Percentiles rank a stretch among this genome's conserved stretches.
Evolutionary conservation across 345 rosid species (phyloP).

Genomic region (Nasturtium officinale): DNA sequence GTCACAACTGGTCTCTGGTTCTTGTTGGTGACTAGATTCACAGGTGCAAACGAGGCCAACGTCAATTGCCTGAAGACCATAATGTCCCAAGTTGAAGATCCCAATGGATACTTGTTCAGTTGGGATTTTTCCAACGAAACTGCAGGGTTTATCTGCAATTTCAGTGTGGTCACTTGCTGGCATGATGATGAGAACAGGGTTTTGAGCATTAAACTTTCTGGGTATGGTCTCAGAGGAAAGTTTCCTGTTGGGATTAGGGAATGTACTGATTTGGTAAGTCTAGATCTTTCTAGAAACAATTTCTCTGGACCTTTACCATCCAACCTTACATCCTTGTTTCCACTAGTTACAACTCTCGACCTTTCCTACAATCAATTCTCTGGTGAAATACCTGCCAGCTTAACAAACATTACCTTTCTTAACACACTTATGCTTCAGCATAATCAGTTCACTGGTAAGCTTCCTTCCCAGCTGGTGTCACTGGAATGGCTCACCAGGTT

Average conservation of each 20-base stretch:
- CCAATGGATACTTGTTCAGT: conserved; percentile 44
- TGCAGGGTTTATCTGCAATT: conserved; percentile 64
- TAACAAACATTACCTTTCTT: conserved; percentile 53
- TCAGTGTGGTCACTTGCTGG: conserved; percentile 81
- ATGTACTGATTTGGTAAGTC: conserved; percentile 53
- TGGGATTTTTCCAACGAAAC: conserved; percentile 64
- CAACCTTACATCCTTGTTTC: conserved; percentile 32
- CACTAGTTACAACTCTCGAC: conserved; percentile 44
- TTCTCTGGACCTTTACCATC: conserved; percentile 60
- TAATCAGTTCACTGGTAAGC: conserved; percentile 58
- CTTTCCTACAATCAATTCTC: conserved; percentile 70
- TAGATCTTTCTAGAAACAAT: conserved; percentile 69
- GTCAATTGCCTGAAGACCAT: conserved; percentile 54
- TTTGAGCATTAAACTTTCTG: conserved; percentile 56
- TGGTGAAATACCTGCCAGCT: conserved; percentile 47
- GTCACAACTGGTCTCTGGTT: conserved; percentile 47
- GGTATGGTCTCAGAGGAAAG: conserved; percentile 63
- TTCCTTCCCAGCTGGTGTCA: conserved; percentile 51
- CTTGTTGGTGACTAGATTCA: conserved; percentile 42
- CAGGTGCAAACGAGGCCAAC: conserved; percentile 43
- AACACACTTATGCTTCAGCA: conserved; percentile 64
- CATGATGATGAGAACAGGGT: conserved; percentile 79
- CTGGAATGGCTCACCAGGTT: conserved; percentile 55
- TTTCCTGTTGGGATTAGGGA: conserved; percentile 59
- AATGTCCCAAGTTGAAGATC: conserved; percentile 53